Evolutionary conservation across 1,139 yeast genomes (phyloP).

Genomic region (Candida tunisiensis): DNA sequence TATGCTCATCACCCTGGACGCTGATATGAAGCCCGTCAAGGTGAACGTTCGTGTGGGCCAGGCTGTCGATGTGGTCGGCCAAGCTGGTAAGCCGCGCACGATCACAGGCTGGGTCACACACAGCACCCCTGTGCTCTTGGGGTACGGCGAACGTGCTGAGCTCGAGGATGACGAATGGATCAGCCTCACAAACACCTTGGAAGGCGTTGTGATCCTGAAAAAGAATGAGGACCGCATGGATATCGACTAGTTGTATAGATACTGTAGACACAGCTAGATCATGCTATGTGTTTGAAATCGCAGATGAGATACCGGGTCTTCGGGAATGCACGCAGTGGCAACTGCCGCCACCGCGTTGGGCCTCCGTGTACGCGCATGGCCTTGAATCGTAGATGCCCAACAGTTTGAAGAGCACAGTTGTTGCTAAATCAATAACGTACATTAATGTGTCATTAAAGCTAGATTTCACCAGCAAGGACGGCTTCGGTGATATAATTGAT

Average conservation of each 20-base stretch:
- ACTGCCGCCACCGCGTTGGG: too few relatives aligned
- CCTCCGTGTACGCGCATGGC: too few relatives aligned
- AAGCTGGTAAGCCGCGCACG: conserved; percentile 97
- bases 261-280: not conserved
- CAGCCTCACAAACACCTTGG: conserved; percentile 65
- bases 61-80: conserved; percentile 97
- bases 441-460: conserved; percentile 1
- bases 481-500: conserved; percentile 25
- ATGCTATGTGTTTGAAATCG: too few relatives aligned
- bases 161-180: conserved; percentile 89
- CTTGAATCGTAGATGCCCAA: too few relatives aligned
- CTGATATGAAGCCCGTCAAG: conserved; percentile 72
- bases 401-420: too few relatives aligned
- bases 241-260: conserved; percentile 27
- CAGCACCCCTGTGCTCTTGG: conserved; percentile 86
- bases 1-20: conserved; percentile 85
- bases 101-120: conserved; percentile 99
- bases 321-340: too few relatives aligned
- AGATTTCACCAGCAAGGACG: conserved; percentile 21
- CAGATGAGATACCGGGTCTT: too few relatives aligned
- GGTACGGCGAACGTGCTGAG: conserved; percentile 94
- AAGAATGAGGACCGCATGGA: conserved; percentile 84
- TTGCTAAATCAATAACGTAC: too few relatives aligned
- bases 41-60: conserved; percentile 97
- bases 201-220: conserved; percentile 83